Conservation (phyloP, 768 basidiomycete species). For the Austroboletus eburneus region DNA sequence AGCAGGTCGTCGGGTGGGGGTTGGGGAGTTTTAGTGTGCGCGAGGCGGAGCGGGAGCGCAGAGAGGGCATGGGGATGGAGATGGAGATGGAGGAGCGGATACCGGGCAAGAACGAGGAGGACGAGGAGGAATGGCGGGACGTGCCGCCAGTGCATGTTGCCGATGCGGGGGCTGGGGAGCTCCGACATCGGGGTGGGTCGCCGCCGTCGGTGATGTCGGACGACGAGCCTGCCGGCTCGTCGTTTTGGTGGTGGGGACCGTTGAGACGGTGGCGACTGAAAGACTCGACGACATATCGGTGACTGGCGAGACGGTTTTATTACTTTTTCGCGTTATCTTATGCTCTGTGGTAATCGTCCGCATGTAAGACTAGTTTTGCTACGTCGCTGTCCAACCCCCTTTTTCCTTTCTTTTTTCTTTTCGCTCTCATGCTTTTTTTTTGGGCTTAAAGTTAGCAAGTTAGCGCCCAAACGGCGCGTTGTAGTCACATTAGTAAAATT, state of each 20-base stretch:
- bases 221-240: conserved; percentile 25
- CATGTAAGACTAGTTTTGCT: conserved; percentile 4
- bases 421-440: no score
- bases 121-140: conserved; percentile 25
- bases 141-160: not conserved
- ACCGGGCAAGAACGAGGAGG: conserved; percentile 11
- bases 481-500: no score
- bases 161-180: not conserved
- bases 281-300: conserved; percentile 67
- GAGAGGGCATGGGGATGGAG: conserved; percentile 13
- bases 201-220: conserved; percentile 2
- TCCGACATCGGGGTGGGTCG: conserved; percentile 10
- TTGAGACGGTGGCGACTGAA: conserved; percentile 68
- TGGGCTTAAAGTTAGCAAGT: no score
- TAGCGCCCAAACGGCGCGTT: no score
- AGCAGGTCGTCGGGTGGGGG: conserved; percentile 56
- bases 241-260: conserved; percentile 82
- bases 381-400: not conserved
- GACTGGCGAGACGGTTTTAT: not conserved
- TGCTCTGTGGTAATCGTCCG: conserved; percentile 1
- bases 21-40: conserved; percentile 63
- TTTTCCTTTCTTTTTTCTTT: no score
- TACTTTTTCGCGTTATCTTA: not conserved
- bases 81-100: conserved; percentile 1
- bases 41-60: conserved; percentile 30